phyloP scores from a whole-genome alignment of 768 basidiomycete genomes.

The Hemileccinum rubropunctum region DNA sequence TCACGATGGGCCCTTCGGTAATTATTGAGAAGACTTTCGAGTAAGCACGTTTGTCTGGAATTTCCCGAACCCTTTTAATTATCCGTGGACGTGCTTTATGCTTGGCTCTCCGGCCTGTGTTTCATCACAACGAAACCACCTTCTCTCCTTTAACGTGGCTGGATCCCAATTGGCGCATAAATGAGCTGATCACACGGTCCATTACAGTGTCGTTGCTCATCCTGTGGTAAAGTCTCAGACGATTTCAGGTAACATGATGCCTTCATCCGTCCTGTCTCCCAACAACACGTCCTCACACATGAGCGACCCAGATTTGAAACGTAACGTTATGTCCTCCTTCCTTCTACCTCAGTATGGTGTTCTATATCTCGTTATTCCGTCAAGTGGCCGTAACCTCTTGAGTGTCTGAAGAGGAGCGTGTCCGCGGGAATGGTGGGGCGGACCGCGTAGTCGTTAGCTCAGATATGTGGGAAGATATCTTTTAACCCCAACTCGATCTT shows the following conservation, averaged over 20 bases:
- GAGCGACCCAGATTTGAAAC: conserved; percentile 7
- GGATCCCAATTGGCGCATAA: conserved; percentile 4
- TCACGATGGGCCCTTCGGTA: conserved; percentile 47
- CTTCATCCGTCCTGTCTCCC: conserved; percentile 40
- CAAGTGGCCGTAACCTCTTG: conserved; percentile 13
- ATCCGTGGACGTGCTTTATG: conserved; percentile 11
- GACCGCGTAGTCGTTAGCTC: conserved; percentile 20
- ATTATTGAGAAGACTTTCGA: conserved; percentile 64
- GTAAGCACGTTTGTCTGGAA: conserved; percentile 37
- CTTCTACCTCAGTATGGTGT: conserved; percentile 9
- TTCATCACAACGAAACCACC: conserved; percentile 16
- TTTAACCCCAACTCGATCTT: background rate
- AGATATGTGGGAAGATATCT: conserved; percentile 20
- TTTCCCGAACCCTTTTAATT: conserved; percentile 22
- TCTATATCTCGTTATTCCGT: conserved; percentile 17
- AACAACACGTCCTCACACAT: conserved; percentile 10
- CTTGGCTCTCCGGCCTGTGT: conserved; percentile 18
- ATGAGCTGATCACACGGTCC: conserved; percentile 16
- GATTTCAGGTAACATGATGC: conserved; percentile 59
- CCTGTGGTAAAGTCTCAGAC: conserved; percentile 56
- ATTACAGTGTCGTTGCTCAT: conserved; percentile 48
- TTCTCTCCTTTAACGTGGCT: conserved; percentile 5
- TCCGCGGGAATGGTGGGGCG: conserved; percentile 21
- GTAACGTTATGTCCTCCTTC: conserved; percentile 14
- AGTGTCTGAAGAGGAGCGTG: conserved; percentile 4